phyloP scores from a whole-genome alignment of 495 filamentous ascomycete genomes.

The Xylaria scruposa region DNA sequence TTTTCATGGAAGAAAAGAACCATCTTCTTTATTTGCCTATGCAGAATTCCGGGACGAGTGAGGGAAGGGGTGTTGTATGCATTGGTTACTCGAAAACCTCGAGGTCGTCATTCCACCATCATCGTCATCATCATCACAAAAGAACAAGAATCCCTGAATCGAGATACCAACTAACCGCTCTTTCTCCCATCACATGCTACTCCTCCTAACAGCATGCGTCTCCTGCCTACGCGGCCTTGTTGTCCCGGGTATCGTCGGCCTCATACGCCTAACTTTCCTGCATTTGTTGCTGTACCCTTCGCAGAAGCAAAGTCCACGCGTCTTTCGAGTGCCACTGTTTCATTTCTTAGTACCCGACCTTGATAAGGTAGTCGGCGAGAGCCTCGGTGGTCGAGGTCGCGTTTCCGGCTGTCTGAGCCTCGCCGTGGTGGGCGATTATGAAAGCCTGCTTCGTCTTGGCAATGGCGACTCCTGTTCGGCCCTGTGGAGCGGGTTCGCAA shows the following conservation, averaged over 20 bases:
- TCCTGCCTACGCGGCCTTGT: conserved; percentile 22
- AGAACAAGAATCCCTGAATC: conserved; percentile 19
- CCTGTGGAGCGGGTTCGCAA: conserved; percentile 56
- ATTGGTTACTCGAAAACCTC: conserved; percentile 13
- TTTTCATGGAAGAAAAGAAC: conserved; percentile 15
- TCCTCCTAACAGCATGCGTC: conserved; percentile 13
- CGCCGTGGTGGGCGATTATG: conserved; percentile 84
- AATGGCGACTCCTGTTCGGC: conserved; percentile 78
- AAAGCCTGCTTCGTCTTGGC: conserved; percentile 85
- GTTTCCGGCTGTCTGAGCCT: conserved; percentile 68
- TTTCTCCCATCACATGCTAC: background rate
- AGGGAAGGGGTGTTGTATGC: conserved; percentile 20
- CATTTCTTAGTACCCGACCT: conserved; percentile 66
- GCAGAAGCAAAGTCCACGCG: conserved; percentile 15
- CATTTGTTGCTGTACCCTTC: conserved; percentile 11
- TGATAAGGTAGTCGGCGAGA: conserved; percentile 77
- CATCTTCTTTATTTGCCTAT: conserved; percentile 31
- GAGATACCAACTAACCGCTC: conserved; percentile 19
- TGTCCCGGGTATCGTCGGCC: conserved; percentile 27
- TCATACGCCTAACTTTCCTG: conserved; percentile 9
- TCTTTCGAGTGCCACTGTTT: background rate
- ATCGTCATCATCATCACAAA: conserved; percentile 3
- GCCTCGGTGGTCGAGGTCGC: conserved; percentile 69
- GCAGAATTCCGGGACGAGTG: conserved; percentile 27
- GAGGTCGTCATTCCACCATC: conserved; percentile 18